Percentiles rank a stretch among this genome's conserved stretches.
phyloP scores from a whole-genome alignment of 2,329 filamentous ascomycete genomes.

The Ophiostoma perfectum region DNA sequence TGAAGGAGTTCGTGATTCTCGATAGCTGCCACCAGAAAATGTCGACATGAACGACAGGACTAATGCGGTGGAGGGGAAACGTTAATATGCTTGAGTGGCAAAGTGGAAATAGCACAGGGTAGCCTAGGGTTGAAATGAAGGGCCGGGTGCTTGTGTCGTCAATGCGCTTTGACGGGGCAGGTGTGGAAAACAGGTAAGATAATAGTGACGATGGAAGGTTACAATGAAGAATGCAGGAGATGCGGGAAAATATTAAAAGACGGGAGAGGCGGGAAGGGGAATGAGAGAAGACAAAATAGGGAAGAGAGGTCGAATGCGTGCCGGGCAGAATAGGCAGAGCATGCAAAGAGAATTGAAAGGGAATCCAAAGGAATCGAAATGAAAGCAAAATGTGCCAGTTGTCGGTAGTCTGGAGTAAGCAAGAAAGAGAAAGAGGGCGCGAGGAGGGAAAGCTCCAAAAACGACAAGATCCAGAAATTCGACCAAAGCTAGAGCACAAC shows the following conservation, averaged over 20 bases:
- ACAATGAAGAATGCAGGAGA: background rate
- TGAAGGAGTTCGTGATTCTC: conserved; percentile 34
- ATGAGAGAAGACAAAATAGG: conserved; percentile 14
- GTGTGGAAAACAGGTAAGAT: background rate
- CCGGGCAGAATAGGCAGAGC: background rate
- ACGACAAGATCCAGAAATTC: background rate
- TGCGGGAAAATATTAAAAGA: too few relatives aligned
- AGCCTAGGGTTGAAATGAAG: background rate
- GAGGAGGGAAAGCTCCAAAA: background rate
- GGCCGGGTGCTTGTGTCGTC: background rate
- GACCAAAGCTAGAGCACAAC: background rate
- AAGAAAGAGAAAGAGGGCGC: background rate
- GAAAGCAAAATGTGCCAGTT: too few relatives aligned
- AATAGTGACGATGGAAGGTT: background rate
- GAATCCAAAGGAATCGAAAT: background rate
- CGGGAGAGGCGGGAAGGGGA: background rate
- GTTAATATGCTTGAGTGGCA: conserved; percentile 13
- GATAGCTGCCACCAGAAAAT: conserved; percentile 51
- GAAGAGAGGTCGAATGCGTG: conserved; percentile 12
- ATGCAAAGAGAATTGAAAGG: background rate
- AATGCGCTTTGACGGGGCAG: background rate
- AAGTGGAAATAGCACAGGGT: background rate
- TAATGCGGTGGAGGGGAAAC: conserved; percentile 36
- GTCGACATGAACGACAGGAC: conserved; percentile 86
- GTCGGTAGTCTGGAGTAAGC: background rate